Conservation (phyloP, 192 early-diverging fungal genomes). For the Gonapodya prolifera region DNA sequence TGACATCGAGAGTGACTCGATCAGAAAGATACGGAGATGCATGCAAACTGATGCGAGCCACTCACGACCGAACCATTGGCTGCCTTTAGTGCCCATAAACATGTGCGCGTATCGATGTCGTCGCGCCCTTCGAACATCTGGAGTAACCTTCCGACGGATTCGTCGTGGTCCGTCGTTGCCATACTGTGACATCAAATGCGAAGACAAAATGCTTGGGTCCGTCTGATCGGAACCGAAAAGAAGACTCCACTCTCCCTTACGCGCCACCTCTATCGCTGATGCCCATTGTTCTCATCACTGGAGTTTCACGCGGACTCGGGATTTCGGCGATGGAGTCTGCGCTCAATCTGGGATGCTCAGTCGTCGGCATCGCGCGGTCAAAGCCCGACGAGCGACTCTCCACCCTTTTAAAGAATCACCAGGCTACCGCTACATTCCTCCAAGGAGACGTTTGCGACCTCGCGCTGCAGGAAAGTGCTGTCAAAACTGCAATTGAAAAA, state of each 20-base stretch:
- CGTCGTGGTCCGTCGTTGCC: background rate
- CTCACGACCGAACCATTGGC: background rate
- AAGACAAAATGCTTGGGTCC: background rate
- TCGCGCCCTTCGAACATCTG: background rate
- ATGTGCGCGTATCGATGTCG: background rate
- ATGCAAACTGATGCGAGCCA: background rate
- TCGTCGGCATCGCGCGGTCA: background rate
- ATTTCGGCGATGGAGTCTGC: background rate
- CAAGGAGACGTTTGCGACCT: background rate
- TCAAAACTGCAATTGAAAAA: background rate
- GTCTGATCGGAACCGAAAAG: background rate
- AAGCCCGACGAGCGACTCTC: background rate
- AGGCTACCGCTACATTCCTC: background rate
- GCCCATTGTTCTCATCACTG: background rate
- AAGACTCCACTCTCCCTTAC: background rate
- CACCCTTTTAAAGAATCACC: background rate
- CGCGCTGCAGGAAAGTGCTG: background rate
- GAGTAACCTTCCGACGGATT: background rate
- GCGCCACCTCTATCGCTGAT: background rate
- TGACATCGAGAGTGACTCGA: background rate
- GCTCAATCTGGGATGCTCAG: background rate
- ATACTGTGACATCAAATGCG: background rate
- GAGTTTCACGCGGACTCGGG: background rate
- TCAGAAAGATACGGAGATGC: background rate
- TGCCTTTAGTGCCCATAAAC: background rate